Evolutionary conservation across 192 early-diverging fungal genomes (phyloP), one percentile per base, ranked within the genome.

Genomic region (Coemansia sp.): DNA sequence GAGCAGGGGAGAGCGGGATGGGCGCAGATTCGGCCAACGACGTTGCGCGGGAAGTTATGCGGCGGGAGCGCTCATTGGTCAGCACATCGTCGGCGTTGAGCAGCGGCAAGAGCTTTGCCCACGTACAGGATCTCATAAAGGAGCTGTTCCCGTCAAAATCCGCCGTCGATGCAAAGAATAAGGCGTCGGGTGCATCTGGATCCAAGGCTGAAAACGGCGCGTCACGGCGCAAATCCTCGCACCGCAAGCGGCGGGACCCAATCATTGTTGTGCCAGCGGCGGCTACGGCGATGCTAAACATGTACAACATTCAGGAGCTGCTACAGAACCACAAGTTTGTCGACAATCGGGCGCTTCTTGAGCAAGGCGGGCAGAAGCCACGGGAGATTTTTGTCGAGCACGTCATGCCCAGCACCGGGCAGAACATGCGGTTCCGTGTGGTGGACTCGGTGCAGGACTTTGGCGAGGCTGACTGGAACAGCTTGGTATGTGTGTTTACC

Each of bases 221-320:
- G 7, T 27, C 59, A 12, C 29, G 72, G 0, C 37, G 57, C 37
- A 37, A 70, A 35, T 21, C 69, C 24, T 60, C 69, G 50, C 61
- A 66, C n/a, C 53, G 74, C 19, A 79, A 75, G 39, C 63, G 81
- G 19, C 73, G 70, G 52, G 66, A 75, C 39, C 95, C 95, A 2
- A 93, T 94, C 17, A 96, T 98, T 67, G 87, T 98, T 27, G 90
- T 98, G n/a, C 96, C 96, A 3, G 87, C 92, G 0, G 90, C 87
- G 24, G 78, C 89, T 4, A 92, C 92, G 3, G 86, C 94, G 1
- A 86, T 91, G 72, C 53, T 98, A 45, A 95, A 88, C 27, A 83
- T 96, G 81, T 93, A 88, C 75, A 98, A 98, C 76, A 88, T 93
- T 50, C 89, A 91, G 70, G 76, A 89, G 35, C 92, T 98, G 53